Conservation (phyloP, 1,284 basidiomycete genomes). For the Coriolopsis trogii region DNA sequence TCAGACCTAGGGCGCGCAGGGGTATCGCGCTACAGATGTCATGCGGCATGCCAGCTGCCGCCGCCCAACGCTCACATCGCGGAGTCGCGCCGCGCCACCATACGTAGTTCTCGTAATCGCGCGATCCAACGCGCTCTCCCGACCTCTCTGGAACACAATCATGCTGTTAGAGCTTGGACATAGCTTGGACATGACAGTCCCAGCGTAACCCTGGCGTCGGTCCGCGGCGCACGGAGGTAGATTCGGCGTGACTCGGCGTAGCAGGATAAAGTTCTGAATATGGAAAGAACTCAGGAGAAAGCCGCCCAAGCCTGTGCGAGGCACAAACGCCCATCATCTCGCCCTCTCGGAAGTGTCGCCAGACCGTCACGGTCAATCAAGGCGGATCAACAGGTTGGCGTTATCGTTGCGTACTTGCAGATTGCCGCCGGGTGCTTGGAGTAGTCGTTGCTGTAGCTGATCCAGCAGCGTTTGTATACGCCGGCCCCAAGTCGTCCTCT, state of each 20-base stretch:
- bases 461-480: no score
- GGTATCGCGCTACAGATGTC: no score
- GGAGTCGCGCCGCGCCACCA: no score
- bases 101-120: no score
- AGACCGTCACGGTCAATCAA: constrained; percentile 18
- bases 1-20: no score
- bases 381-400: constrained; percentile 21
- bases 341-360: constrained; percentile 1
- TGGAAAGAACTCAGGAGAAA: no score
- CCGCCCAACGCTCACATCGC: no score
- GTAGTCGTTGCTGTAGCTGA: constrained; percentile 10
- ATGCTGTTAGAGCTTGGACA: background rate
- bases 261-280: no score
- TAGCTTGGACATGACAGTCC: background rate
- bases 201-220: background rate
- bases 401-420: constrained; percentile 16
- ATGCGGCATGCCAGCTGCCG: no score
- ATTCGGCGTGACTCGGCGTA: no score
- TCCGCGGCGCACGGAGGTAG: no score
- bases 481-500: background rate
- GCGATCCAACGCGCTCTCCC: no score
- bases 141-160: background rate
- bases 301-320: constrained; percentile 1
- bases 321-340: constrained; percentile 1
- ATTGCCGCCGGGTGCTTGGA: constrained; percentile 22